Conservation (phyloP, 2,329 filamentous ascomycete genomes). For the Phaeoacremonium minimum region DNA sequence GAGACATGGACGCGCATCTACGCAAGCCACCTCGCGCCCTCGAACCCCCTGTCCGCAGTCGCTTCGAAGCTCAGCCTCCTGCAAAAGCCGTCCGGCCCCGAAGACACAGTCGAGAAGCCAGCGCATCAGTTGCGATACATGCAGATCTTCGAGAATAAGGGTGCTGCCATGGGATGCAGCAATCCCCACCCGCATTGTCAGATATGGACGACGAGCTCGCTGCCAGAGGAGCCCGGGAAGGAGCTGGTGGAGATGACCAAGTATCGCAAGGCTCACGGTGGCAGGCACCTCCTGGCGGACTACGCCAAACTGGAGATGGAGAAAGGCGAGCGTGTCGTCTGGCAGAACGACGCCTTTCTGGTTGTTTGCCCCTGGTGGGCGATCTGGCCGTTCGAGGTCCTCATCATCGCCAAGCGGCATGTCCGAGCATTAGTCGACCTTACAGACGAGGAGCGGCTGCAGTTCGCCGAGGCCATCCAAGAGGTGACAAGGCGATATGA, state of each 20-base stretch:
- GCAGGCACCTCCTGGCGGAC: constrained; percentile 75
- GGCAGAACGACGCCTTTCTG: constrained; percentile 79
- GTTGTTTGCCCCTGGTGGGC: constrained; percentile 97
- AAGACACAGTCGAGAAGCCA: constrained; percentile 42
- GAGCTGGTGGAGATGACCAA: constrained; percentile 76
- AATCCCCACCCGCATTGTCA: constrained; percentile 98
- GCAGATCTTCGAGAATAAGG: constrained; percentile 99
- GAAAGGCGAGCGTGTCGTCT: constrained; percentile 82
- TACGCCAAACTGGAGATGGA: constrained; percentile 79
- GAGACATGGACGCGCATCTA: constrained; percentile 92
- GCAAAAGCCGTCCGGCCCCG: constrained; percentile 23
- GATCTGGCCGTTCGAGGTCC: constrained; percentile 92
- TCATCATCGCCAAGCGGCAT: constrained; percentile 81
- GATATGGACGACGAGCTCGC: constrained; percentile 86
- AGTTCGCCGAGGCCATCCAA: constrained; percentile 78
- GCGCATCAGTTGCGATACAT: constrained; percentile 86
- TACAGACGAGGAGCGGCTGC: constrained; percentile 61
- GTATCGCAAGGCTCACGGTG: constrained; percentile 69
- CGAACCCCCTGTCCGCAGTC: constrained; percentile 55
- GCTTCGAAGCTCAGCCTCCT: constrained; percentile 33
- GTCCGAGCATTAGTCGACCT: constrained; percentile 83
- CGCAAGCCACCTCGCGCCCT: constrained; percentile 69
- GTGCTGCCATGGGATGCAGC: constrained; percentile 95
- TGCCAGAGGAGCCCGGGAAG: constrained; percentile 82
- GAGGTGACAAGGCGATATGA: constrained; percentile 91